Base-by-base conservation (phyloP, 1,284 basidiomycete genomes). In the Wolfiporia cocos region DNA sequence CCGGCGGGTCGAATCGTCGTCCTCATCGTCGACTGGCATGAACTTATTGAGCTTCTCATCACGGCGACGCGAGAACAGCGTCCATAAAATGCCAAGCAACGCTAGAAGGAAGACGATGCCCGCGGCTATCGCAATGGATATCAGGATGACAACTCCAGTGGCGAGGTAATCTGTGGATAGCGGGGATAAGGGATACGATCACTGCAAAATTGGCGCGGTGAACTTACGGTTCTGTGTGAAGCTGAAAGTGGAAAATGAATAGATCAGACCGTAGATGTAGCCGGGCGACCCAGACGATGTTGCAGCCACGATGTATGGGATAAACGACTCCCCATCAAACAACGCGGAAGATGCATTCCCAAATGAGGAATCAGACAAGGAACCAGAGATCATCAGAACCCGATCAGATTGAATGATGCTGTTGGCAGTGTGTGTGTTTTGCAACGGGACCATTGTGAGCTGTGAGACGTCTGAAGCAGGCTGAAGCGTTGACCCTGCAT, bases 51-150 rank as follows among this genome's bases (percentile, higher is more conserved):
- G 53, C 56, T 74, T 81, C 54, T 83, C 81, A 21, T 88, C 88
- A 40, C 81, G 74, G 35, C 90, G 74, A 18, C 90, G 74, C 18
- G 87, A 82, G 60, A 92, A 82, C 11, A 96, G 73, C 0, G 92
- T 86, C 83, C 92, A 91, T 32, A 98, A 68, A 35, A 98, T 86
- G 36, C 91, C 92, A 44, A 93, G 73, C 28, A 96, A 68, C 12
- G 91, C 86, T 18, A 97, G 73, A 1, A 98, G 68, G 68, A 99
- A 93, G 40, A 99, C 91, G 19, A 98, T 81, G 20, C 93, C 95
- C 9, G 94, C 92, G 3, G 91, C 84, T 49, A 98, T 96, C 22
- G 94, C 95, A 53, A 99, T 97, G 4, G 92, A 95, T 53, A 99
- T 94, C 30, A 98, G 76, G 49, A 99, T 97, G 42, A 99, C 92